Conservation (phyloP, 2,329 filamentous ascomycete genomes). For the Fusarium cyanostomum region DNA sequence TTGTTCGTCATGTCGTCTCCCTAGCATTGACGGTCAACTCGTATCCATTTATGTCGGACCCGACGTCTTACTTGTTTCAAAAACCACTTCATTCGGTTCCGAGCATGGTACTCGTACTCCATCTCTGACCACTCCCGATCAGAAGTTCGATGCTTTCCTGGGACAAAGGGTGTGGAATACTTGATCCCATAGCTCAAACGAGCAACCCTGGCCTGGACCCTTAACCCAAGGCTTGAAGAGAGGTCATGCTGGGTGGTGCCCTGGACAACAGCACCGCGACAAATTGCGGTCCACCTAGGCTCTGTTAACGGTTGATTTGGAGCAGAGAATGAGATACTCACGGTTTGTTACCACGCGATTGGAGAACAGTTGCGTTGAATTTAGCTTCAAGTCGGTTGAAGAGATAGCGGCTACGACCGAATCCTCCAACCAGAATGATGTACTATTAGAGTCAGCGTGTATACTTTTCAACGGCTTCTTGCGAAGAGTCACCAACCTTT, state of each 20-base stretch:
- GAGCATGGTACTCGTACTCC: neutral
- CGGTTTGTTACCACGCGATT: constrained; percentile 46
- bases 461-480: too few species aligned
- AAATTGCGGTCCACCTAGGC: constrained; percentile 52
- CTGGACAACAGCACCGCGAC: constrained; percentile 46
- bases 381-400: constrained; percentile 26
- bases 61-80: constrained; percentile 26
- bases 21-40: neutral
- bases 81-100: constrained; percentile 44
- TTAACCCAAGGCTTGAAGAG: neutral
- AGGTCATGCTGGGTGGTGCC: constrained; percentile 24
- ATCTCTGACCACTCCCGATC: constrained; percentile 29
- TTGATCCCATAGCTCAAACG: constrained; percentile 43
- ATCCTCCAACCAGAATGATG: constrained; percentile 52
- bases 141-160: neutral
- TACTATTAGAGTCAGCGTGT: constrained; percentile 44
- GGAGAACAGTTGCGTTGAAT: constrained; percentile 45
- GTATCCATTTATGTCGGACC: rapidly evolving
- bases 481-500: constrained; percentile 41
- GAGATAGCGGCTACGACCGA: constrained; percentile 49
- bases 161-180: rapidly evolving
- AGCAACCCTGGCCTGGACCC: constrained; percentile 38
- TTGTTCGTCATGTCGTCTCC: constrained; percentile 16
- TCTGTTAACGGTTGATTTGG: too few species aligned
- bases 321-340: constrained; percentile 42